These are phyloP conservation scores for Paramecium caudatum DNA, from an alignment of 73 alveolate species.

Conservation along the genomic window DNA sequence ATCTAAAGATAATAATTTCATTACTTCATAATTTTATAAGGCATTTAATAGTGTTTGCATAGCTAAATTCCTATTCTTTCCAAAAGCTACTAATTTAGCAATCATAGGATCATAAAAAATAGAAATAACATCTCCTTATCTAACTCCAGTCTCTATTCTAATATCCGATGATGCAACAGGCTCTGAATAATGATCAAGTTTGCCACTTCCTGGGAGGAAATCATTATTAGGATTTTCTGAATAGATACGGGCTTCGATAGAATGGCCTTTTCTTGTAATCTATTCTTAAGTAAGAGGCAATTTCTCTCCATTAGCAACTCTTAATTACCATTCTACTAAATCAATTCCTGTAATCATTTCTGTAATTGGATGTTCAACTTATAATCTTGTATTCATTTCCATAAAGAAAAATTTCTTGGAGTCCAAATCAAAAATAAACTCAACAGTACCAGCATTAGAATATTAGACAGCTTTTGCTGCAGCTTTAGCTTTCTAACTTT, in stretches of 20 bases:
- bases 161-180: conserved; percentile 82
- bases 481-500: conserved; percentile 58
- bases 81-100: conserved; percentile 91
- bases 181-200: conserved; percentile 79
- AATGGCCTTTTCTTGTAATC: conserved; percentile 87
- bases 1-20: neutral
- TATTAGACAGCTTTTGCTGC: conserved; percentile 93
- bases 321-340: conserved; percentile 89
- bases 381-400: conserved; percentile 95
- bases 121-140: conserved; percentile 90
- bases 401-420: conserved; percentile 87
- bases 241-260: conserved; percentile 92
- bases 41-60: conserved; percentile 81
- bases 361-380: conserved; percentile 95
- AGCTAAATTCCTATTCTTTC: conserved; percentile 86
- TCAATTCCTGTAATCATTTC: conserved; percentile 87
- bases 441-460: conserved; percentile 95
- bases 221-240: conserved; percentile 91
- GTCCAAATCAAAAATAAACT: conserved; percentile 88
- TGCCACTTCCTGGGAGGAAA: conserved; percentile 92
- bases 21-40: conserved; percentile 84
- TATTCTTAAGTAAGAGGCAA: conserved; percentile 83
- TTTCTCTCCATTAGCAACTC: conserved; percentile 88
- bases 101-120: conserved; percentile 94
- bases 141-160: conserved; percentile 92